These are phyloP conservation scores for Rosellinia necatrix DNA, from an alignment of 2,329 filamentous ascomycete genomes.

Conservation along the genomic window DNA sequence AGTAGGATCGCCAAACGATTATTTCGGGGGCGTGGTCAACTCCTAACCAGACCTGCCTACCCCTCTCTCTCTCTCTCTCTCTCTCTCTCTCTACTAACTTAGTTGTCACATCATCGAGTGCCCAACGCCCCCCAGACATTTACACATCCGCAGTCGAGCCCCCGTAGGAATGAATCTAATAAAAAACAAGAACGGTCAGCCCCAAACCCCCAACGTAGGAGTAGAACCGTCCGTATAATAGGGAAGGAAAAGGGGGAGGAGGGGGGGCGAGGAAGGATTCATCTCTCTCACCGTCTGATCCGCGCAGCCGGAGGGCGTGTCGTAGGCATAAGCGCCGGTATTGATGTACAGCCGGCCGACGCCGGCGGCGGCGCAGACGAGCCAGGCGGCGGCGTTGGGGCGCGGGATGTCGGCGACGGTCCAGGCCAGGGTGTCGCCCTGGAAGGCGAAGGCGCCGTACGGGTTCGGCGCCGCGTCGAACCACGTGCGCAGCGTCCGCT, in stretches of 20 bases:
- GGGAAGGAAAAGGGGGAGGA: too few relatives aligned
- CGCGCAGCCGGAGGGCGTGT: constrained; percentile 60
- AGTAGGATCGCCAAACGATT: too few relatives aligned
- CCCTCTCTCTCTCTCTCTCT: too few relatives aligned
- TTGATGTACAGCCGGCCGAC: constrained; percentile 60
- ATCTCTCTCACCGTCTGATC: constrained; percentile 64
- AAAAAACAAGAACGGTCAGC: too few relatives aligned
- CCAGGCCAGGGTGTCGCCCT: constrained; percentile 64
- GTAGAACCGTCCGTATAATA: too few relatives aligned
- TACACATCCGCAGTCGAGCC: constrained; percentile 25
- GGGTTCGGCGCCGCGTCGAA: constrained; percentile 56
- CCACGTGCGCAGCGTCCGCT: constrained; percentile 54
- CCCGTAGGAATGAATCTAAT: constrained; percentile 25
- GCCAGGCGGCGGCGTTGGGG: constrained; percentile 62
- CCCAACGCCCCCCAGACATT: background rate
- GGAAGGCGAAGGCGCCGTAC: constrained; percentile 61
- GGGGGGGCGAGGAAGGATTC: too few relatives aligned
- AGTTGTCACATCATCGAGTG: background rate
- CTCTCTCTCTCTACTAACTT: too few relatives aligned
- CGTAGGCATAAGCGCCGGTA: constrained; percentile 61
- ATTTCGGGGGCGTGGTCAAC: too few relatives aligned
- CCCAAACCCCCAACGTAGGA: too few relatives aligned
- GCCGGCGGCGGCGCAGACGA: constrained; percentile 57
- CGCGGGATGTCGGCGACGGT: constrained; percentile 51
- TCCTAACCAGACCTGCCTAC: too few relatives aligned